Evolutionary conservation across 768 basidiomycete species (phyloP).

Genomic region (Cystobasidium ongulense): DNA sequence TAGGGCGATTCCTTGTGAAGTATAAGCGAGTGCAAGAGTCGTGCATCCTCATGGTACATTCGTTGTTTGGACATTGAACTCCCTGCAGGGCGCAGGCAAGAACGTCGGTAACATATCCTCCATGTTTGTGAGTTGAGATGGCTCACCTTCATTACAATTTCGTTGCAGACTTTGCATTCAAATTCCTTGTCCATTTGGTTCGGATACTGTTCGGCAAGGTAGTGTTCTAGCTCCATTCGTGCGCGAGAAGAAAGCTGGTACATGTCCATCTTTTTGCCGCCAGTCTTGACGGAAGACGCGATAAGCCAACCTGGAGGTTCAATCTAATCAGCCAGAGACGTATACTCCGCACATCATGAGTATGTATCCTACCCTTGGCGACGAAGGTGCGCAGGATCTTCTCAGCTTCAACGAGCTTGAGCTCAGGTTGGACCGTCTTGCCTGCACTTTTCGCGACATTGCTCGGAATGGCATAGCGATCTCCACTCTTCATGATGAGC

Average conservation of each 20-base stretch:
- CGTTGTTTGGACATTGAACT: background rate
- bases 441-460: constrained; percentile 11
- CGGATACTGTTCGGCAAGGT: constrained; percentile 25
- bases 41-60: constrained; percentile 28
- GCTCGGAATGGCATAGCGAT: constrained; percentile 8
- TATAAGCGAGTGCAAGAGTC: constrained; percentile 10
- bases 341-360: background rate
- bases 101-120: too few relatives aligned
- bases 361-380: constrained; percentile 6
- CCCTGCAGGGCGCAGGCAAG: constrained; percentile 12
- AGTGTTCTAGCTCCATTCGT: constrained; percentile 26
- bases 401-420: constrained; percentile 17
- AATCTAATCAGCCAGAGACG: background rate
- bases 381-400: constrained; percentile 14
- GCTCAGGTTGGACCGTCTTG: background rate
- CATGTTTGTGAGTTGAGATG: too few relatives aligned
- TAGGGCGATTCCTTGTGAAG: background rate
- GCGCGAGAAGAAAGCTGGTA: constrained; percentile 30
- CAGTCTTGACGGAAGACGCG: background rate
- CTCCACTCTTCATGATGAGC: constrained; percentile 27
- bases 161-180: constrained; percentile 28
- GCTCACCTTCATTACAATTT: constrained; percentile 32
- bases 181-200: background rate
- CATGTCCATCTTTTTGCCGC: constrained; percentile 11
- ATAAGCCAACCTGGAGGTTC: constrained; percentile 28